phyloP scores from a whole-genome alignment of 352 stramenopile species.

The Phytophthora capsici region DNA sequence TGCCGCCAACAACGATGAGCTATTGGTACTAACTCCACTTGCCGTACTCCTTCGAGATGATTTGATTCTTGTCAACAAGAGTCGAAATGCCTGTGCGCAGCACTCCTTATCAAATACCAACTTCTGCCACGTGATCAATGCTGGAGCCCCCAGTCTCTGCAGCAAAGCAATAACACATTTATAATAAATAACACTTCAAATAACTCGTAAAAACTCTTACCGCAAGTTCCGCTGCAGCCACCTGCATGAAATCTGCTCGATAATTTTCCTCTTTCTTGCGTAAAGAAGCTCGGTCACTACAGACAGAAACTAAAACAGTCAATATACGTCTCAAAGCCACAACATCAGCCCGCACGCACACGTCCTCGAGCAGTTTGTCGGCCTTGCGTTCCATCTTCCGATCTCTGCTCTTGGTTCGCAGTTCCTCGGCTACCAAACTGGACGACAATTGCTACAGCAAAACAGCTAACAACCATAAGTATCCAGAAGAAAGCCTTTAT shows the following conservation, averaged over 20 bases:
- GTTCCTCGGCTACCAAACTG: constrained; percentile 33
- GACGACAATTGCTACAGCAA: constrained; percentile 55
- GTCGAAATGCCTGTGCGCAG: constrained; percentile 57
- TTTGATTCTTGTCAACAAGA: constrained; percentile 70
- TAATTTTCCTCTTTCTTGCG: constrained; percentile 68
- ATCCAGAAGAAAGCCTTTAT: not conserved
- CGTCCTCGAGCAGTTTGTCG: constrained; percentile 48
- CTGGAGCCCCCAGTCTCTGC: constrained; percentile 57
- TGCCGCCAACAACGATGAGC: constrained; percentile 25
- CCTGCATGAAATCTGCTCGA: constrained; percentile 64
- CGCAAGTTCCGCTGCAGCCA: constrained; percentile 52
- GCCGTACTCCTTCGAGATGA: constrained; percentile 39
- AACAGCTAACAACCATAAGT: not conserved
- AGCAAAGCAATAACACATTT: not conserved
- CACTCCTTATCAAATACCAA: constrained; percentile 75
- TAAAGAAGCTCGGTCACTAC: constrained; percentile 45
- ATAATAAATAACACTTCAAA: no score
- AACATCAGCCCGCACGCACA: constrained; percentile 10
- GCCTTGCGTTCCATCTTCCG: constrained; percentile 57
- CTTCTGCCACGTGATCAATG: constrained; percentile 70
- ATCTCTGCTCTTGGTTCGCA: constrained; percentile 39
- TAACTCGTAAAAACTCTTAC: constrained; percentile 31
- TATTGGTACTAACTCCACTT: constrained; percentile 29
- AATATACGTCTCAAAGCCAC: not conserved
- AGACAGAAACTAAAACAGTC: not conserved